Evolutionary conservation across 371 early-diverging fungal genomes (phyloP).

Genomic region (Capillidium heterosporum): DNA sequence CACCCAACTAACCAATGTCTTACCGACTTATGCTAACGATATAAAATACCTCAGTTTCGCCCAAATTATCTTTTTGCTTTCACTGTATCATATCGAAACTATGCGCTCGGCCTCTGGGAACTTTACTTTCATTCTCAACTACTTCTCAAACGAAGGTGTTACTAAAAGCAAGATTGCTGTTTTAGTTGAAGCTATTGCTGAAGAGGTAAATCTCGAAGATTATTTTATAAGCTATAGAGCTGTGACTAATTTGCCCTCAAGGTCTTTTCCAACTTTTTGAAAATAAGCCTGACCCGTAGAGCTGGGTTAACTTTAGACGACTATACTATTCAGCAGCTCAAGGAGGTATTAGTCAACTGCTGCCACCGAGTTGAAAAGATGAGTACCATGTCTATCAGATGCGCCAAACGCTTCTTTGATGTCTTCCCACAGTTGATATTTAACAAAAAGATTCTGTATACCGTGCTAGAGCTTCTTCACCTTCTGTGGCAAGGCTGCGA

Average conservation of each 20-base stretch:
- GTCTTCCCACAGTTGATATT: conserved; percentile 55
- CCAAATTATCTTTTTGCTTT: conserved; percentile 59
- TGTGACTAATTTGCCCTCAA: not conserved
- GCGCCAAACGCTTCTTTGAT: conserved; percentile 26
- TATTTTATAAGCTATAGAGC: not conserved
- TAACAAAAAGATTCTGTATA: conserved; percentile 34
- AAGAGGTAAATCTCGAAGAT: conserved; percentile 17
- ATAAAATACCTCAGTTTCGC: conserved; percentile 49
- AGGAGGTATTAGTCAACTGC: conserved; percentile 34
- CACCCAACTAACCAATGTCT: conserved; percentile 16
- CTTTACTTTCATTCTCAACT: conserved; percentile 48
- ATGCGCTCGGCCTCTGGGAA: conserved; percentile 52
- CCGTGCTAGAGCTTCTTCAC: conserved; percentile 55
- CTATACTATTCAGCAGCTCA: conserved; percentile 28
- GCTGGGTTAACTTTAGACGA: conserved; percentile 24
- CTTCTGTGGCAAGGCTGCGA: conserved; percentile 64
- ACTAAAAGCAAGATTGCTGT: conserved; percentile 43
- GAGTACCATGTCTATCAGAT: conserved; percentile 32
- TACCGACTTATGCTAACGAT: conserved; percentile 28
- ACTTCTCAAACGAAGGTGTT: conserved; percentile 72
- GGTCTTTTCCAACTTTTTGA: conserved; percentile 2
- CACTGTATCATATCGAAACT: conserved; percentile 70
- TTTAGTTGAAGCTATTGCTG: conserved; percentile 56
- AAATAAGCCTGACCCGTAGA: conserved; percentile 26
- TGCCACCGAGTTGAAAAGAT: conserved; percentile 51